phyloP scores from a whole-genome alignment of 192 early-diverging fungal species.

The Jimgerdemannia lactiflua region DNA sequence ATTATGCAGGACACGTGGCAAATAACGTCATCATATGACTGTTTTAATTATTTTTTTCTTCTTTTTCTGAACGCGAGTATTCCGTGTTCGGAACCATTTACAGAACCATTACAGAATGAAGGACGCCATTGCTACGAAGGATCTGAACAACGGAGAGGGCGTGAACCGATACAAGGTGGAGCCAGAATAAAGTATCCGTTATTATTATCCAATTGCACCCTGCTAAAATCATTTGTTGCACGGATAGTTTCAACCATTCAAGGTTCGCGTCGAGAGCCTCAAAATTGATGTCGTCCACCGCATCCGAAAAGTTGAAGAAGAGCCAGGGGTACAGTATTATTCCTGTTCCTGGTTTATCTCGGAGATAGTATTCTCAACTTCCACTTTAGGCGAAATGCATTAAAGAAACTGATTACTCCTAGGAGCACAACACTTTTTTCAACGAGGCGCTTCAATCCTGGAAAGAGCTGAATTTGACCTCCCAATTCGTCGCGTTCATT shows the following conservation, averaged over 20 bases:
- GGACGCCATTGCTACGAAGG: conserved; percentile 4
- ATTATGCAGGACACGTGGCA: background rate
- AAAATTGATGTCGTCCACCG: conserved; percentile 80
- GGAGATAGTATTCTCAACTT: background rate
- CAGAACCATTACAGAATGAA: background rate
- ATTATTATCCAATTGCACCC: background rate
- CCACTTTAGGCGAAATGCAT: background rate
- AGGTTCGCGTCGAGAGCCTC: conserved; percentile 64
- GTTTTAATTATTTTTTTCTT: background rate
- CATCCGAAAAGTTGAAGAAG: conserved; percentile 54
- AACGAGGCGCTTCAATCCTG: conserved; percentile 77
- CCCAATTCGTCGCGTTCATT: conserved; percentile 71
- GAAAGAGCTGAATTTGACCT: conserved; percentile 90
- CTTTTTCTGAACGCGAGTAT: background rate
- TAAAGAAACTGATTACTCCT: background rate
- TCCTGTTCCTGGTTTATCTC: background rate
- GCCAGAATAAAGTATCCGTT: conserved; percentile 29
- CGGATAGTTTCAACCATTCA: conserved; percentile 76
- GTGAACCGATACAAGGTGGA: conserved; percentile 44
- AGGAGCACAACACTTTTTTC: conserved; percentile 78
- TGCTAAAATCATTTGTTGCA: conserved; percentile 12
- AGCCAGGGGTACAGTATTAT: conserved; percentile 31
- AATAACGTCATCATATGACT: background rate
- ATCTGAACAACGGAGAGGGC: conserved; percentile 42
- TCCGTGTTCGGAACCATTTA: background rate